These are phyloP conservation scores for Meredithiella fracta DNA, from an alignment of 2,329 filamentous ascomycete species.

Conservation along the genomic window DNA sequence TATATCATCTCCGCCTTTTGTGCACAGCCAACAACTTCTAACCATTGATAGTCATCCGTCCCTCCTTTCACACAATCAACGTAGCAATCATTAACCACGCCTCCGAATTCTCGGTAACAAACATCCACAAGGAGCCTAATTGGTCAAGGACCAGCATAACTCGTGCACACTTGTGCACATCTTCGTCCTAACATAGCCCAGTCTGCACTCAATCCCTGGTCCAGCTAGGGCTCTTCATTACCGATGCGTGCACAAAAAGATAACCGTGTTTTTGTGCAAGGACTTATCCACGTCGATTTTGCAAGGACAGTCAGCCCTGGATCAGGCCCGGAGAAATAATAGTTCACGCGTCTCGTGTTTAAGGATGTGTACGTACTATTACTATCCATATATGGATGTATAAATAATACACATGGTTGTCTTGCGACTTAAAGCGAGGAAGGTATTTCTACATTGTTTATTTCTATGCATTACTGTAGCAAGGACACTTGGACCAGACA, in stretches of 20 bases:
- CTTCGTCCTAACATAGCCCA: not conserved
- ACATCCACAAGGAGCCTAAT: not conserved
- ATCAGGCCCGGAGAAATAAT: too few relatives aligned
- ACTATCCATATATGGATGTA: too few relatives aligned
- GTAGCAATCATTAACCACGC: not conserved
- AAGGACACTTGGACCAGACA: not conserved
- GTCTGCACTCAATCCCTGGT: not conserved
- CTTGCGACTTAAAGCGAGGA: too few relatives aligned
- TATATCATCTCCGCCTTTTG: too few relatives aligned
- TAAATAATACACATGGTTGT: too few relatives aligned
- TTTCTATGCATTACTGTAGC: constrained; percentile 4
- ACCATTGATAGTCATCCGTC: too few relatives aligned
- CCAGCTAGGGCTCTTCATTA: not conserved
- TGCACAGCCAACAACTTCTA: too few relatives aligned
- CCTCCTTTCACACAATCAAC: too few relatives aligned
- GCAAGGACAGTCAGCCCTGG: too few relatives aligned
- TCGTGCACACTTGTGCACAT: not conserved
- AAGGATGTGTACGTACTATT: too few relatives aligned
- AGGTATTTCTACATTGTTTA: not conserved
- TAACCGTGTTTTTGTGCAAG: not conserved
- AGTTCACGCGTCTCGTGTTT: too few relatives aligned
- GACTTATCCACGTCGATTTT: too few relatives aligned
- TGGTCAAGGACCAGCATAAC: not conserved
- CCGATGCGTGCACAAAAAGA: not conserved
- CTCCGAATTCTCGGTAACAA: not conserved